Evolutionary conservation across 805 yeast genomes (phyloP), one percentile per base, ranked within the genome.

Genomic region (Myxozyma kluyveri): DNA sequence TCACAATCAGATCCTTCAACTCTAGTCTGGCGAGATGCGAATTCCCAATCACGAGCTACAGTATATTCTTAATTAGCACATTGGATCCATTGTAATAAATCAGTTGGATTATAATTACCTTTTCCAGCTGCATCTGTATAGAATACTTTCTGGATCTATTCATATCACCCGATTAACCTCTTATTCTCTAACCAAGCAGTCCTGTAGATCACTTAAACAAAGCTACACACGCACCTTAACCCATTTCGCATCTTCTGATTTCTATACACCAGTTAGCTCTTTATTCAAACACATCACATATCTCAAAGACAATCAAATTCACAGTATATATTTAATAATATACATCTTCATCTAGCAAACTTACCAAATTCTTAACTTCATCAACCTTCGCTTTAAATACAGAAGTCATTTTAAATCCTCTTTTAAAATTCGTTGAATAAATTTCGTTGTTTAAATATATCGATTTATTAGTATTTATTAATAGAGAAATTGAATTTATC

Each of bases 11-110:
- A 70, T 10, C 78, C 79, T 24, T 69, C 75, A 7, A 82, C 78
- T 47, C 95, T 74, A 6, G 96, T 89, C 45, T 80, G 78, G 55
- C 96, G 75, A 1, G 85, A 79, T 2, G 96, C 95, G 79, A 82
- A 83, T 69, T 91, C 99, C 97, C 98, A 91, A 46, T 82, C 84
- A 37, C 97, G 76, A 14, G 65, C 67, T 65, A 18, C 24, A 37
- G 19, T 10, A 29, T 41, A 45, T 35, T n/a, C 19, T 18, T n/a
- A 39, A 4, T 17, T 35, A 17, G 12, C 3, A 12, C 17, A 2
- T 12, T 1, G 14, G 23, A 35, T n/a, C n/a, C 31, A 5, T 21
- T 12, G 18, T 4, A 42, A 41, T 27, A 38, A 21, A 24, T 6
- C 6, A 17, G n/a, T 36, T 14, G 26, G 26, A 23, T 14, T 22